These are phyloP conservation scores for Botrytis hyacinthi DNA, from an alignment of 2,329 filamentous ascomycete genomes.

Conservation along the genomic window DNA sequence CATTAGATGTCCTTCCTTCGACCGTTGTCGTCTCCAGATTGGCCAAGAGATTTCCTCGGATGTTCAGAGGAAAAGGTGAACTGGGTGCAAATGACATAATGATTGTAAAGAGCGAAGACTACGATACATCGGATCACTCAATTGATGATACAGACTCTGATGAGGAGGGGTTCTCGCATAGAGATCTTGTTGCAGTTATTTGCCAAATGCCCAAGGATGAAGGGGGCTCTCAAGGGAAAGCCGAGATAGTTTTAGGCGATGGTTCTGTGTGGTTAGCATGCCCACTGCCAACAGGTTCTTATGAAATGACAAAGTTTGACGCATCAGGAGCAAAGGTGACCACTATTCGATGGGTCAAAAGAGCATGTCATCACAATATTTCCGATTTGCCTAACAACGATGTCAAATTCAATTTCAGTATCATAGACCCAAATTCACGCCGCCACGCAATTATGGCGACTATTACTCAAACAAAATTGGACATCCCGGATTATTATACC, in stretches of 20 bases:
- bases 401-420: slow-evolving; percentile 71
- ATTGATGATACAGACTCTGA: slow-evolving; percentile 54
- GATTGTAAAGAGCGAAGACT: slow-evolving; percentile 68
- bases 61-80: slow-evolving; percentile 62
- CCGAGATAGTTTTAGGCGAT: slow-evolving; percentile 66
- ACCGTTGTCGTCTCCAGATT: slow-evolving; percentile 60
- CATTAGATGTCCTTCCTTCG: slow-evolving; percentile 71
- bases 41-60: slow-evolving; percentile 58
- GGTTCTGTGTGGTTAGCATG: slow-evolving; percentile 58
- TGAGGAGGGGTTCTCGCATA: slow-evolving; percentile 49
- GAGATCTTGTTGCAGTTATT: slow-evolving; percentile 66
- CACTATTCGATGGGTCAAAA: slow-evolving; percentile 69
- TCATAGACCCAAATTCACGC: slow-evolving; percentile 66
- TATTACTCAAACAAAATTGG: slow-evolving; percentile 61
- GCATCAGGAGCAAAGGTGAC: slow-evolving; percentile 54
- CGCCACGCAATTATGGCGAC: slow-evolving; percentile 74
- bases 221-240: slow-evolving; percentile 40
- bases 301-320: slow-evolving; percentile 57
- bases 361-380: slow-evolving; percentile 41
- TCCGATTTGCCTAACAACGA: slow-evolving; percentile 39
- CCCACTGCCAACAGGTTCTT: slow-evolving; percentile 55
- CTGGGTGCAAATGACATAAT: slow-evolving; percentile 69
- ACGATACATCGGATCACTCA: slow-evolving; percentile 46
- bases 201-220: slow-evolving; percentile 58
- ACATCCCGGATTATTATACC: slow-evolving; percentile 67